A percentile compares a stretch with the other conserved stretches of the same genome.
Conservation (phyloP, 495 filamentous ascomycete species). For the Hypoxylon crocopeplum region DNA sequence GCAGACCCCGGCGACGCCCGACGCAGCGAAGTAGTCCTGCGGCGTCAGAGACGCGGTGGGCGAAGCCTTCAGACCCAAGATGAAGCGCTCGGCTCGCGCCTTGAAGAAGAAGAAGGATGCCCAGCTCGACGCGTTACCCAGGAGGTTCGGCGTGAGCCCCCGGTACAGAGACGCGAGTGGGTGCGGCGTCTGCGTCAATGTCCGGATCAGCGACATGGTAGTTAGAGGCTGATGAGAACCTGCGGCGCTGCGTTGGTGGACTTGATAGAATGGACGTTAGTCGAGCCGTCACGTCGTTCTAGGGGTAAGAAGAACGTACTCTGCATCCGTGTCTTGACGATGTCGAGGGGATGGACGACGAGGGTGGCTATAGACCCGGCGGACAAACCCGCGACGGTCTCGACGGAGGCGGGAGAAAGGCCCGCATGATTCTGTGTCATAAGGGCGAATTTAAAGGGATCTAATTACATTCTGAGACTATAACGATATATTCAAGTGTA, state of each 20-base stretch:
- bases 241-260: constrained; percentile 45
- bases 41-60: constrained; percentile 58
- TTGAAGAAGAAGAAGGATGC: constrained; percentile 85
- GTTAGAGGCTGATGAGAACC: constrained; percentile 41
- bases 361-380: constrained; percentile 87
- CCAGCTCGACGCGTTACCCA: constrained; percentile 92
- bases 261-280: constrained; percentile 22
- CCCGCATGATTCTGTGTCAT: constrained; percentile 56
- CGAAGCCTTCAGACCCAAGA: constrained; percentile 36
- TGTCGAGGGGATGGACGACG: constrained; percentile 84
- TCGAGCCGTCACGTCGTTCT: background rate
- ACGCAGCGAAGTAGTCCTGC: constrained; percentile 83
- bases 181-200: constrained; percentile 48
- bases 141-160: constrained; percentile 85
- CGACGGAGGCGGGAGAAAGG: constrained; percentile 79
- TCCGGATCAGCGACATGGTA: constrained; percentile 53
- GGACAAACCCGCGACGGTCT: constrained; percentile 87
- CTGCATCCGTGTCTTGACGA: constrained; percentile 95
- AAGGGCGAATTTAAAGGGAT: constrained; percentile 18
- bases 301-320: constrained; percentile 53
- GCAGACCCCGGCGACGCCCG: constrained; percentile 73
- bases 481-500: no score
- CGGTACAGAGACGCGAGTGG: constrained; percentile 78
- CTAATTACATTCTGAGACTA: constrained; percentile 15
- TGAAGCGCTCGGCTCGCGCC: constrained; percentile 49